Base-by-base conservation (phyloP, 1,139 yeast species). In the Taphrina communis region DNA sequence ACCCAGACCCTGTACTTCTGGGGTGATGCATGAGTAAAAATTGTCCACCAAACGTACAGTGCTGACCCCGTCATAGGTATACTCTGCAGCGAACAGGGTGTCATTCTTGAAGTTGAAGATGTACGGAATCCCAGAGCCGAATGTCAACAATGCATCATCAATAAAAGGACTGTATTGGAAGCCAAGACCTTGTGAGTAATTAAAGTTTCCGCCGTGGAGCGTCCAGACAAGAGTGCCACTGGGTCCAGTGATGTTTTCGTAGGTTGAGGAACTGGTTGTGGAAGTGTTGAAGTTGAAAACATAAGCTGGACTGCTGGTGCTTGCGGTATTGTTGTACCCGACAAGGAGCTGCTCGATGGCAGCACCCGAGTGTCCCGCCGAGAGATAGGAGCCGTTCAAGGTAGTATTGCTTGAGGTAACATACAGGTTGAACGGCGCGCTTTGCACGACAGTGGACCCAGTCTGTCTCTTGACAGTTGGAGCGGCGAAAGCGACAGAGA, bases 301-400 rank as follows among this genome's bases (percentile, higher is more conserved):
- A n/a, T 21, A 50, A 50, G 53, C 53, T 50, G 53, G n/a, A 2
- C 14, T n/a, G 35, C 12, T 44, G 19, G 35, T 19, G 39, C n/a
- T 41, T 12, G 48, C 19, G 9, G 8, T 44, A 14, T 12, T 7
- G 36, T 46, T 53, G 46, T 36, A n/a, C 36, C 44, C 61, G 14
- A 55, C 39, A 19, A 41, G 17, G 46, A 63, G 67, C 39, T 63
- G 51, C 46, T 63, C 61, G 48, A 53, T 63, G 19, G 39, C 67
- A 9, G 67, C 60, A 14, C 67, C 67, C 6, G 67, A 25, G 25
- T 63, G 60, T 8, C 44, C 46, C 19, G 67, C 36, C 17, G 19
- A 35, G n/a, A 63, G 56, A 21, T 51, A 38, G 9, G 61, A 42
- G 19, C 67, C 61, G 31, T 63, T 55, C 53, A 63, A 50, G 19